Conservation (phyloP, 352 stramenopile species). For the Aphanomyces stellatus region DNA sequence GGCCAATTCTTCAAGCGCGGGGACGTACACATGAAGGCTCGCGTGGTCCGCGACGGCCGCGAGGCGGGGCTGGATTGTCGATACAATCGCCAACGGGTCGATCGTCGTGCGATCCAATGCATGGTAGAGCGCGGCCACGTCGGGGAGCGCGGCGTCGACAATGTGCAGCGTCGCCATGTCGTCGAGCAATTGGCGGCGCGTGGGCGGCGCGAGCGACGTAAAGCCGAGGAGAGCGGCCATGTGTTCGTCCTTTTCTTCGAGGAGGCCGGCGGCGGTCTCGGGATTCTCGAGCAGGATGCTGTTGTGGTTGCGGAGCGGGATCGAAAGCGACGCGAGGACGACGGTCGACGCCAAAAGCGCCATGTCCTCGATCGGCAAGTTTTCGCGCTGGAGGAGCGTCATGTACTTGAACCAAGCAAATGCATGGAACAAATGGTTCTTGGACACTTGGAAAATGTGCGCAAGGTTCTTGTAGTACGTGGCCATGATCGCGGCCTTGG, state of each 20-base stretch:
- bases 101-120: constrained; percentile 61
- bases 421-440: constrained; percentile 96
- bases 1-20: constrained; percentile 53
- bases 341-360: constrained; percentile 84
- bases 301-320: constrained; percentile 62
- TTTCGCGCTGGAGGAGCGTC: constrained; percentile 81
- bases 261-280: constrained; percentile 49
- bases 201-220: constrained; percentile 68
- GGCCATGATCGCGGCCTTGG: constrained; percentile 92
- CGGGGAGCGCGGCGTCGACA: constrained; percentile 41
- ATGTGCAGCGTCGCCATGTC: constrained; percentile 81
- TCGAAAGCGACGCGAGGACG: constrained; percentile 89
- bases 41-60: constrained; percentile 29
- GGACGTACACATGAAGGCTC: constrained; percentile 43
- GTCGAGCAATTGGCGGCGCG: constrained; percentile 85
- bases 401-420: constrained; percentile 97
- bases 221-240: constrained; percentile 92
- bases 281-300: constrained; percentile 47
- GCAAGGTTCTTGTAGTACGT: constrained; percentile 98
- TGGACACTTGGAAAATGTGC: constrained; percentile 95
- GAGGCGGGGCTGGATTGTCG: constrained; percentile 55
- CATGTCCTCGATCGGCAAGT: constrained; percentile 77
- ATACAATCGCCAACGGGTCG: constrained; percentile 67
- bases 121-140: constrained; percentile 56
- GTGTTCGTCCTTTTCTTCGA: constrained; percentile 89